These are phyloP conservation scores for Leccinum variicolor DNA, from an alignment of 768 basidiomycete species.

Conservation along the genomic window DNA sequence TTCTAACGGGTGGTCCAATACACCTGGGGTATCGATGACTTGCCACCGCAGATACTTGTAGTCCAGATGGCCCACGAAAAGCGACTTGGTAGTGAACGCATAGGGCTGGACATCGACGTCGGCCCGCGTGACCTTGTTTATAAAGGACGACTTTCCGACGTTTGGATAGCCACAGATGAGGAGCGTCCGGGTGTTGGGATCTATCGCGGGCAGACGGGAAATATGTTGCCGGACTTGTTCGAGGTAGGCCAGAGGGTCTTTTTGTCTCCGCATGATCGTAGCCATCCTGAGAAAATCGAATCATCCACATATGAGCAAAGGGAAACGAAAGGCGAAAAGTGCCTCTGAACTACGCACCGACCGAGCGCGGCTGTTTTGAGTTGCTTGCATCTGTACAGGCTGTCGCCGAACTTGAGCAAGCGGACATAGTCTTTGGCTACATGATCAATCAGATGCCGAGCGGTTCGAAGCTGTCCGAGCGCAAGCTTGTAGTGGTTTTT, in stretches of 20 bases:
- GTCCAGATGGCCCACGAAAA: constrained; percentile 98
- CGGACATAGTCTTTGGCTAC: constrained; percentile 97
- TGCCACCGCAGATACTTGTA: constrained; percentile 99
- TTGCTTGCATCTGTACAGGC: constrained; percentile 97
- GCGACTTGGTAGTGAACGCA: constrained; percentile 97
- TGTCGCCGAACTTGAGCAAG: constrained; percentile 96
- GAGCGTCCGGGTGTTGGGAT: constrained; percentile 96
- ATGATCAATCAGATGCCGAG: constrained; percentile 93
- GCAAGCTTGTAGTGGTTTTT: constrained; percentile 99
- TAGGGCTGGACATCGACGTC: constrained; percentile 99
- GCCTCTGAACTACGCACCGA: constrained; percentile 57
- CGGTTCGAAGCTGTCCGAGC: constrained; percentile 93
- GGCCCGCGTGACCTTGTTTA: constrained; percentile 99
- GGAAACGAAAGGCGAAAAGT: background rate
- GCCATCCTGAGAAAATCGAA: constrained; percentile 70
- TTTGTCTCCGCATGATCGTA: constrained; percentile 97
- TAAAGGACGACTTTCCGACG: constrained; percentile 98
- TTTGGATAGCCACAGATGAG: constrained; percentile 99
- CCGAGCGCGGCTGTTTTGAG: constrained; percentile 96
- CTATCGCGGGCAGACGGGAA: constrained; percentile 95
- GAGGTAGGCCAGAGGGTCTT: constrained; percentile 96
- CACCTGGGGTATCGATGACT: constrained; percentile 98
- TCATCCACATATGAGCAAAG: background rate
- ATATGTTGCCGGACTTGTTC: constrained; percentile 99
- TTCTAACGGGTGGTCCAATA: constrained; percentile 96